A percentile compares a stretch with the other conserved stretches of the same genome.
These are phyloP conservation scores for Fusarium nanum DNA, from an alignment of 2,329 filamentous ascomycete species.

Conservation along the genomic window DNA sequence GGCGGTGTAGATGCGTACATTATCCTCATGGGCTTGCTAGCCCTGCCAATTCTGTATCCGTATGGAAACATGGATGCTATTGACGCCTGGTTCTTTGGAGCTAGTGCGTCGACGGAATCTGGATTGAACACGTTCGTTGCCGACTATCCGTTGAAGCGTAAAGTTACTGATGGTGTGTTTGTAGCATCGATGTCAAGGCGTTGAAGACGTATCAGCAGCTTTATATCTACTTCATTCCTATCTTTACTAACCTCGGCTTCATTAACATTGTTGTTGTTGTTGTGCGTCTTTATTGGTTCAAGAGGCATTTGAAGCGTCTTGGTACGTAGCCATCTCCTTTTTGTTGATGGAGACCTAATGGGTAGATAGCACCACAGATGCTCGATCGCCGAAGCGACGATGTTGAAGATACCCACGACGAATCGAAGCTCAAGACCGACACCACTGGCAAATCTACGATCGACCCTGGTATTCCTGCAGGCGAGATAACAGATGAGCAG, in stretches of 20 bases:
- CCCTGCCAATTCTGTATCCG: neutral
- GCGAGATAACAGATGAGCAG: too few relatives aligned
- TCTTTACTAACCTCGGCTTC: slow-evolving; percentile 61
- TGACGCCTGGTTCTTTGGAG: slow-evolving; percentile 9
- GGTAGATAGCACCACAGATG: neutral
- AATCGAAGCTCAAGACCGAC: neutral
- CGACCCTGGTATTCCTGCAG: accelerated
- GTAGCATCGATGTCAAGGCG: slow-evolving; percentile 61
- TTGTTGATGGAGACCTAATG: accelerated
- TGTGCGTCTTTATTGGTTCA: slow-evolving; percentile 61
- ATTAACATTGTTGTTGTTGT: slow-evolving; percentile 62
- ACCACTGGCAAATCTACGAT: neutral
- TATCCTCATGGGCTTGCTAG: neutral
- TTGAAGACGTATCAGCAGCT: slow-evolving; percentile 63
- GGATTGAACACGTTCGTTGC: slow-evolving; percentile 2
- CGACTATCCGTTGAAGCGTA: too few relatives aligned
- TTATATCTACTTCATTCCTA: slow-evolving; percentile 61
- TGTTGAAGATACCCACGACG: neutral
- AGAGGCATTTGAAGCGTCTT: slow-evolving; percentile 52
- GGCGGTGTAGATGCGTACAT: slow-evolving; percentile 9
- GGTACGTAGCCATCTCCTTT: neutral
- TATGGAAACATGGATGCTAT: slow-evolving; percentile 4
- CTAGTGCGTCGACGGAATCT: neutral
- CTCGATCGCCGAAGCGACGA: neutral
- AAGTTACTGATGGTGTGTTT: neutral